Conservation (phyloP, 2,329 filamentous ascomycete genomes). For the Stenocarpella maydis region DNA sequence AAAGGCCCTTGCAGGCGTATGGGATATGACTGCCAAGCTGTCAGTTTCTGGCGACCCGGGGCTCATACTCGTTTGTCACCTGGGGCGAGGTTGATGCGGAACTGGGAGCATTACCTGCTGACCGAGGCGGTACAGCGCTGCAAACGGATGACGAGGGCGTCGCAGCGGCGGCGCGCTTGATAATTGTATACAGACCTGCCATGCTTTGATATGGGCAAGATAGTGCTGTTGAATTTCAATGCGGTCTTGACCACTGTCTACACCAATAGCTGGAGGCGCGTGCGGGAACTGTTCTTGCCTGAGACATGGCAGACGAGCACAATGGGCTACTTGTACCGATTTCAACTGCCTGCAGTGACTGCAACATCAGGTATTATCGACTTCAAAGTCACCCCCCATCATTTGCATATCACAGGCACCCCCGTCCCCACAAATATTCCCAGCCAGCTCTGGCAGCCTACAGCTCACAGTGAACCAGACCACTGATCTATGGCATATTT, state of each 20-base stretch:
- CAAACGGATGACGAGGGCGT: background rate
- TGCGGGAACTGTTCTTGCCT: too few species aligned
- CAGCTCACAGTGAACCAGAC: background rate
- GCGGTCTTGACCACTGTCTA: background rate
- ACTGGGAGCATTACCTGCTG: background rate
- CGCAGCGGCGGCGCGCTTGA: background rate
- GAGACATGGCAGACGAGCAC: background rate
- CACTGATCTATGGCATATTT: too few species aligned
- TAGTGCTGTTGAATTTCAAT: background rate
- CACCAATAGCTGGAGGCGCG: too few species aligned
- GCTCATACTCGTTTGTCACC: background rate
- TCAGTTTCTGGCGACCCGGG: background rate
- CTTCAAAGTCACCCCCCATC: conserved; percentile 4
- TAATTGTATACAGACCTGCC: background rate
- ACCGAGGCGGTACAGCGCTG: background rate
- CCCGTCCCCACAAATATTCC: background rate
- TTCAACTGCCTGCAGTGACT: background rate
- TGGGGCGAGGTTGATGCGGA: background rate
- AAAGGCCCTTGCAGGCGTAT: background rate
- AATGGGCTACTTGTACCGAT: background rate
- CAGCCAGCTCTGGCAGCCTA: background rate
- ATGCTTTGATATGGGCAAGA: background rate
- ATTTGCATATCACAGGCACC: background rate
- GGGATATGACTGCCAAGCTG: background rate
- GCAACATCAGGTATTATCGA: background rate